phyloP scores from a whole-genome alignment of 2,329 filamentous ascomycete species.

The Lasiodiplodia theobromae region DNA sequence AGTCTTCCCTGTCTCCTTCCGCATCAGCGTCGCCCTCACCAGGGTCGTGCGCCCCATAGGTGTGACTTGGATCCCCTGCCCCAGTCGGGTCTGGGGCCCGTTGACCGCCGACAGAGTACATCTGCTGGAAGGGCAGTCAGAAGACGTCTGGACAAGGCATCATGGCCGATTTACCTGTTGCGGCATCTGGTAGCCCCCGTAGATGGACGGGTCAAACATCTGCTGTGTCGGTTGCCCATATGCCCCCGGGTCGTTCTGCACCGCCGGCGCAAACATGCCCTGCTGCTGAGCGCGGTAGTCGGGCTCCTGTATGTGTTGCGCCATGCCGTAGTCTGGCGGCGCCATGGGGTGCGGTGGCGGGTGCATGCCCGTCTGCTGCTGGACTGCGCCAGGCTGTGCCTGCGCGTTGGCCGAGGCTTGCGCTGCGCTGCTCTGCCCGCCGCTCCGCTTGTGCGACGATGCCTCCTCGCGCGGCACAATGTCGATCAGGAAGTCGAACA shows the following conservation, averaged over 20 bases:
- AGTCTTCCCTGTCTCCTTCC: conserved; percentile 50
- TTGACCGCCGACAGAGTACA: conserved; percentile 49
- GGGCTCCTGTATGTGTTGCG: conserved; percentile 64
- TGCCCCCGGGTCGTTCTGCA: conserved; percentile 73
- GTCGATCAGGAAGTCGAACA: conserved; percentile 99
- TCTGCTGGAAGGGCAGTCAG: conserved; percentile 36
- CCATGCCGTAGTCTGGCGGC: conserved; percentile 63
- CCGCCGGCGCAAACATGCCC: conserved; percentile 82
- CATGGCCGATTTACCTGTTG: conserved; percentile 71
- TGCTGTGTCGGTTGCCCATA: conserved; percentile 77
- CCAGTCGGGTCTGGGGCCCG: conserved; percentile 47
- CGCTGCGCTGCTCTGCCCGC: conserved; percentile 45
- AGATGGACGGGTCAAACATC: conserved; percentile 89
- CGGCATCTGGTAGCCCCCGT: conserved; percentile 78
- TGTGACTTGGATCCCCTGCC: conserved; percentile 46
- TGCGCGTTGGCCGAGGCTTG: conserved; percentile 51
- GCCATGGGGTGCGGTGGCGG: conserved; percentile 59
- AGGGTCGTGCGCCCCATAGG: conserved; percentile 44
- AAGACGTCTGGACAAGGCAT: conserved; percentile 28
- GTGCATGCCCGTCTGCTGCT: conserved; percentile 51
- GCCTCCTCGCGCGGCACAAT: conserved; percentile 97
- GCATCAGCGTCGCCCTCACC: conserved; percentile 47
- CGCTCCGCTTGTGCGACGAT: conserved; percentile 75
- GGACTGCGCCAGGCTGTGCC: conserved; percentile 41
- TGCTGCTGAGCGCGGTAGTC: conserved; percentile 78